A percentile compares a stretch with the other conserved stretches of the same genome.
Evolutionary conservation across 768 basidiomycete genomes (phyloP).

Genomic region (Panus rudis): DNA sequence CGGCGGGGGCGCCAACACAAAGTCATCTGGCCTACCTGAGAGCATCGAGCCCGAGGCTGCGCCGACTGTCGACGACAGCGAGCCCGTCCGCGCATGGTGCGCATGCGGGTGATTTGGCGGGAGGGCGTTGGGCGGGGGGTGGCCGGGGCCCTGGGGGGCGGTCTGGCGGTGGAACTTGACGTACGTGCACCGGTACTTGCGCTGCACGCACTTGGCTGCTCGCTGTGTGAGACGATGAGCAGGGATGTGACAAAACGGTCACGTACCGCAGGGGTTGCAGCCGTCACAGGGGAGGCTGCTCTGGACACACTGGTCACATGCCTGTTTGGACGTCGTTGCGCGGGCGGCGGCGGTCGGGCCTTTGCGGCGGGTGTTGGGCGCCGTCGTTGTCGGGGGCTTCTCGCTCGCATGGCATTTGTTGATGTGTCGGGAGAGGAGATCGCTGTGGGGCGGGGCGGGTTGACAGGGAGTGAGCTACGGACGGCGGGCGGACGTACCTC

Average conservation of each 20-base stretch:
- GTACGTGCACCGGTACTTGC: slow-evolving; percentile 70
- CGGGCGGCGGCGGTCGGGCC: slow-evolving; percentile 60
- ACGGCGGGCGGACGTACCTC: slow-evolving; percentile 40
- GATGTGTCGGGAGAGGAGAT: slow-evolving; percentile 78
- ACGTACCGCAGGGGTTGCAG: slow-evolving; percentile 69
- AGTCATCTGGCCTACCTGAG: slow-evolving; percentile 34
- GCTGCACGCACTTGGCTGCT: slow-evolving; percentile 65
- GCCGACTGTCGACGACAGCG: neutral
- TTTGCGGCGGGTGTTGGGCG: slow-evolving; percentile 47
- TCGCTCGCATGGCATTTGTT: slow-evolving; percentile 85
- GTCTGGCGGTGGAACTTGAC: slow-evolving; percentile 82
- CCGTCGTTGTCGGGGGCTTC: slow-evolving; percentile 40
- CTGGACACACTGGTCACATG: slow-evolving; percentile 81
- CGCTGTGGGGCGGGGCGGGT: slow-evolving; percentile 35
- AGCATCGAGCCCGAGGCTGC: too few species aligned
- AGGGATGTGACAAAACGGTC: slow-evolving; percentile 1
- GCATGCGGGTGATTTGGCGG: slow-evolving; percentile 11
- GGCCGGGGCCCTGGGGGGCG: slow-evolving; percentile 70
- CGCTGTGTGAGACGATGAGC: slow-evolving; percentile 4
- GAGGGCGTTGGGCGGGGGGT: slow-evolving; percentile 33
- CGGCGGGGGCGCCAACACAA: slow-evolving; percentile 34
- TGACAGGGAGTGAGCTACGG: neutral
- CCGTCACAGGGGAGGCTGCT: slow-evolving; percentile 73
- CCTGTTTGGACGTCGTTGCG: slow-evolving; percentile 75
- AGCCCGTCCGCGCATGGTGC: slow-evolving; percentile 12